Base-by-base conservation (phyloP, 2,329 filamentous ascomycete species). In the Bipolaris bicolor region DNA sequence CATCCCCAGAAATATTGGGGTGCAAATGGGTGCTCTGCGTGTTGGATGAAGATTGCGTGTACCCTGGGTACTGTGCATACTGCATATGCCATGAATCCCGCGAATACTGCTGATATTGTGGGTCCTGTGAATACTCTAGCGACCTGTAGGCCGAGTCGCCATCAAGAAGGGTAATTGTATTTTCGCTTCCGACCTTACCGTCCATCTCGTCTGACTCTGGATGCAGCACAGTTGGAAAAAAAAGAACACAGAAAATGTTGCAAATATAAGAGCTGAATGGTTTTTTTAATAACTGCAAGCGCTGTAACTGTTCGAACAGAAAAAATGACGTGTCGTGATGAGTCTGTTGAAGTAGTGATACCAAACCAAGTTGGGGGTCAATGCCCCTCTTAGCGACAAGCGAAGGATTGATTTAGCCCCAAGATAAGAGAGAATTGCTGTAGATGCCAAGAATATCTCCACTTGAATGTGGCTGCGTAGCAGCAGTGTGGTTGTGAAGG, bases 11-110 rank as follows among this genome's bases (percentile, higher is more conserved):
- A n/a, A 55, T 11, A 39, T 26, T 43, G 18, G 24, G 41, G 10
- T 11, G 46, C 15, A 54, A 36, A 20, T 47, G 47, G 2, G 29
- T 44, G 47, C 51, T 37, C 11, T 44, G 47, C 13, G 36, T 47
- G 33, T 37, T 52, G 3, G 50, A 33, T 26, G 50, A 31, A 31
- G 29, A 13, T 31, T 31, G 29, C 3, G 2, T 13, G 29, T 13
- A 31, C 29, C 10, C 29, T 31, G 29, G 29, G 10, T 31, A 31
- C 29, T 31, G 29, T 31, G 29, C 29, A 13, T 13, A 31, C 10
- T 11, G 29, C 29, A 31, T 31, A 31, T 31, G 11, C 11, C 24
- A 7, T 7, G 24, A 7, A 26, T 26, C 24, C 24, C 7, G 24
- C 7, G 7, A 6, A 7, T 26, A 26, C 24, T 26, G 24, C 24